Evolutionary conservation across 2,329 filamentous ascomycete species (phyloP), one percentile per base, ranked within the genome.

Genomic region (Paraphaeosphaeria minitans): DNA sequence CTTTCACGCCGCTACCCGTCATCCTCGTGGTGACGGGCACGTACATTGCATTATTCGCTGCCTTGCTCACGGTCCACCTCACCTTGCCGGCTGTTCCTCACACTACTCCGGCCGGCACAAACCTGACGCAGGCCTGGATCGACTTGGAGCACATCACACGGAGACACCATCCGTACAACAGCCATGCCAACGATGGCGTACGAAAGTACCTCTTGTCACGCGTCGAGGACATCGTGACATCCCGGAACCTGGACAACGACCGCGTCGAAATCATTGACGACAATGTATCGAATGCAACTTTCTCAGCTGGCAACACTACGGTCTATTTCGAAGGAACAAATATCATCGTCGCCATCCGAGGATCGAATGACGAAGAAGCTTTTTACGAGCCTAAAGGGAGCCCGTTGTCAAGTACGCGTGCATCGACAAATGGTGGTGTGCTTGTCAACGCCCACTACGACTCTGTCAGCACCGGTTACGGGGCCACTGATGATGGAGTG

Each of bases 401-500:
- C 75, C 43, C 77, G 79, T 57, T 80, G 80, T 50, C 27, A 59
- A 60, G 39, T 37, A 59, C 51, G 43, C 68, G 60, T 59, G 75
- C 63, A 43, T 83, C 61, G 83, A 84, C 66, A 9, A 86, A 86
- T 60, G 90, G 91, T 19, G 92, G 93, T 33, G 92, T 97, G 19
- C 83, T 99, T 46, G 90, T 98, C 66, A 98, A 97, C 75, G 93
- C 94, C 19, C 95, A 98, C 74, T 97, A 95, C 72, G 95, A 97
- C 78, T 93, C 90, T 58, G 95, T 98, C 6, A 91, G 93, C 14
- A 96, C 93, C 2, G 93, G 92, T 1, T 97, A 88, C 66, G 95
- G 95, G 49, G 93, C 95, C 16, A 98, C 95, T 2, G 95, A 99
- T 71, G 92, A 97, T 75, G 95, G 94, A 8, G 88, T 97, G 61